A percentile compares a stretch with the other conserved stretches of the same genome.
Evolutionary conservation across 495 filamentous ascomycete genomes (phyloP).

Genomic region (Thermothielavioides terrestris): DNA sequence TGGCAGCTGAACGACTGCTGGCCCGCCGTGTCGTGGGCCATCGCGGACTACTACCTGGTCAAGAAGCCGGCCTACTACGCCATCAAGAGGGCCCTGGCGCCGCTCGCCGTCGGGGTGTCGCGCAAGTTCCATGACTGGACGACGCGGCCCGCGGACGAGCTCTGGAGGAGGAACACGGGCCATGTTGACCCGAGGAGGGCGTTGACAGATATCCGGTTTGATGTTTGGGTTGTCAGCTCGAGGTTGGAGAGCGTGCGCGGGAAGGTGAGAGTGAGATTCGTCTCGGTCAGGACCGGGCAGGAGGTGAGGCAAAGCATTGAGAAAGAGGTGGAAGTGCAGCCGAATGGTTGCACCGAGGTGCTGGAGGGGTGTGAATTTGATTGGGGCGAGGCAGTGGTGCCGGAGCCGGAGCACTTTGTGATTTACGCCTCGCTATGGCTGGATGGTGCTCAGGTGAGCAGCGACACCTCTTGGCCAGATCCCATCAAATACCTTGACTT

Average conservation of each 20-base stretch:
- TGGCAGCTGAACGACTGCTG: conserved; percentile 95
- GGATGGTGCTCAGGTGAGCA: conserved; percentile 41
- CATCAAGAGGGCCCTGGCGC: conserved; percentile 58
- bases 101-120: conserved; percentile 58
- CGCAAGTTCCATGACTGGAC: conserved; percentile 56
- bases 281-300: conserved; percentile 56
- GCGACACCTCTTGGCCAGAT: conserved; percentile 70
- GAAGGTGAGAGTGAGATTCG: conserved; percentile 50
- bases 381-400: conserved; percentile 27
- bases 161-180: conserved; percentile 27
- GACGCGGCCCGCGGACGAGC: conserved; percentile 22
- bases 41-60: conserved; percentile 67
- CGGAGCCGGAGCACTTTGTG: conserved; percentile 34
- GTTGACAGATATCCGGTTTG: conserved; percentile 43
- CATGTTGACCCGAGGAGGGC: conserved; percentile 42
- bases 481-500: conserved; percentile 74
- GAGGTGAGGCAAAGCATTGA: conserved; percentile 39
- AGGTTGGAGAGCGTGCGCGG: conserved; percentile 34
- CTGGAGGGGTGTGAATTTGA: conserved; percentile 31
- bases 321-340: conserved; percentile 39
- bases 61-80: conserved; percentile 74
- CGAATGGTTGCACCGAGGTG: conserved; percentile 63
- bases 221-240: conserved; percentile 65
- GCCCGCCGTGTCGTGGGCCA: conserved; percentile 71
- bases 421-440: conserved; percentile 43